A percentile compares a stretch with the other conserved stretches of the same genome.
Conservation (phyloP, 345 rosid species). For the Populus pruinosa region DNA sequence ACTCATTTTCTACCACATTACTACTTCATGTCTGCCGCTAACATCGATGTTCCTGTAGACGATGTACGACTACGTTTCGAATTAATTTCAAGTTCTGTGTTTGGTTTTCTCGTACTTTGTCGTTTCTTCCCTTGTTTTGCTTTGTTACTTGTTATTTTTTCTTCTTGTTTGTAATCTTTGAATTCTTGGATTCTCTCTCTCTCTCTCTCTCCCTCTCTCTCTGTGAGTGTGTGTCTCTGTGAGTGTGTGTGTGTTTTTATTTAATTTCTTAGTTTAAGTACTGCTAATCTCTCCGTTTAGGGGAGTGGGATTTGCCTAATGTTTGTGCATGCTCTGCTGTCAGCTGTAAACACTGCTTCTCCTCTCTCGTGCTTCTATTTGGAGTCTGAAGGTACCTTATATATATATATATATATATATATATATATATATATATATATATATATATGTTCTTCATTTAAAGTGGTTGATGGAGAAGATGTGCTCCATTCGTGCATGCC, state of each 20-base stretch:
- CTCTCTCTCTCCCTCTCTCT: neutral
- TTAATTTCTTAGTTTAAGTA: slow-evolving; percentile 5
- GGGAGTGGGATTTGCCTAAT: slow-evolving; percentile 4
- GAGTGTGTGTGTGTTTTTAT: no score
- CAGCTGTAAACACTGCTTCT: neutral
- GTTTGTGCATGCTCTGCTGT: neutral
- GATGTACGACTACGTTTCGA: slow-evolving; percentile 21
- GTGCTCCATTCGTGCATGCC: neutral
- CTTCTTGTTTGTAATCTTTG: neutral
- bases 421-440: no score
- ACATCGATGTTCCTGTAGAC: slow-evolving; percentile 38
- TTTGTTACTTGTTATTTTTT: slow-evolving; percentile 17
- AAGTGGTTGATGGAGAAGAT: neutral
- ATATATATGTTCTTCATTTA: no score
- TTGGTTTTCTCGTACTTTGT: slow-evolving; percentile 31
- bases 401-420: no score
- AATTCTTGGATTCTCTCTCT: slow-evolving; percentile 16
- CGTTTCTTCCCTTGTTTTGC: slow-evolving; percentile 31
- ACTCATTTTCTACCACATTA: slow-evolving; percentile 8
- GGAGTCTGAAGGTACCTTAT: neutral
- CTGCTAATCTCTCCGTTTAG: slow-evolving; percentile 24
- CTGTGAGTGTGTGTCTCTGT: neutral
- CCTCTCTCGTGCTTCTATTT: slow-evolving; percentile 12
- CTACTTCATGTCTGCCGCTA: slow-evolving; percentile 6
- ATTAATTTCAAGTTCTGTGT: neutral